phyloP scores from a whole-genome alignment of 306 rosid species.

The Lathyrus tuberosus region DNA sequence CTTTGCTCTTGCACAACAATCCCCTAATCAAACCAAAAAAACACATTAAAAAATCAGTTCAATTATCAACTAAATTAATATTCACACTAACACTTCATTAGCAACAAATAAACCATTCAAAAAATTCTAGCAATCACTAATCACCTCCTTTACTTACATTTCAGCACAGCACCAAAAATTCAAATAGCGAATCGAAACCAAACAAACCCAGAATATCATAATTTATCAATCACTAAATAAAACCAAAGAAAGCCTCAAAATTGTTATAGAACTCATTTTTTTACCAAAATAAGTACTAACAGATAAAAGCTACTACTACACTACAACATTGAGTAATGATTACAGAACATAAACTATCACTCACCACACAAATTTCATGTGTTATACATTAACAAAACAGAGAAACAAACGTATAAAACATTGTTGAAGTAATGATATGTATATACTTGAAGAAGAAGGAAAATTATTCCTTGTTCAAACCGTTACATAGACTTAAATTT shows the following conservation, averaged over 20 bases:
- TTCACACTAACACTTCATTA: constrained; percentile 1
- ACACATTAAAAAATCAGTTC: constrained; percentile 28
- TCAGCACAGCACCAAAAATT: constrained; percentile 8
- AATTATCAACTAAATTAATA: background rate
- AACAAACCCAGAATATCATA: background rate
- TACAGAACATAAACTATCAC: constrained; percentile 1
- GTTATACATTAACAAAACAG: background rate
- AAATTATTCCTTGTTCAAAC: constrained; percentile 13
- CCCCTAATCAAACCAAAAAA: constrained; percentile 57
- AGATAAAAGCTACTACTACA: background rate
- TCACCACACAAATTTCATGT: constrained; percentile 14
- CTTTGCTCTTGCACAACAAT: constrained; percentile 42
- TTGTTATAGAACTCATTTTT: constrained; percentile 6
- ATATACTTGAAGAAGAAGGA: constrained; percentile 27
- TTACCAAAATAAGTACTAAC: constrained; percentile 32
- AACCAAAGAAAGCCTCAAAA: constrained; percentile 17
- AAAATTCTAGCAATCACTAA: background rate
- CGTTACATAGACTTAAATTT: constrained; percentile 27
- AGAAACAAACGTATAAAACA: background rate
- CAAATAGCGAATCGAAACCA: background rate
- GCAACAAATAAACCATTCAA: constrained; percentile 25
- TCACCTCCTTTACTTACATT: constrained; percentile 23
- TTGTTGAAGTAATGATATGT: constrained; percentile 21
- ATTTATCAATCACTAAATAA: background rate
- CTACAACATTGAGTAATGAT: constrained; percentile 2